Percentiles rank a stretch among this genome's conserved stretches.
phyloP scores from a whole-genome alignment of 768 basidiomycete genomes.

The Asterophora parasitica region DNA sequence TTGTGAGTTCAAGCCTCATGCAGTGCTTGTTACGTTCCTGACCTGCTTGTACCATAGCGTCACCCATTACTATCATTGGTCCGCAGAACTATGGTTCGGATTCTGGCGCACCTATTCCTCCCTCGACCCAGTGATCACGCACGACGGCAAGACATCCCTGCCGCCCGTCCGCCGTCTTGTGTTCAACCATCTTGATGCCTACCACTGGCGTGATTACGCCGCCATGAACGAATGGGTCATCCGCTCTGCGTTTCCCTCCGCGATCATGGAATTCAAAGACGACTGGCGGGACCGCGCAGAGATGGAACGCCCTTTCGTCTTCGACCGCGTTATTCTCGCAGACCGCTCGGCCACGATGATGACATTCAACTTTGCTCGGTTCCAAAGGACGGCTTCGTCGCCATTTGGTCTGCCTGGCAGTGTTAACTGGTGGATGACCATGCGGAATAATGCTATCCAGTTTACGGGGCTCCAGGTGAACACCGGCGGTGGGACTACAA shows the following conservation, averaged over 20 bases:
- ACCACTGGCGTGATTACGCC: conserved; percentile 88
- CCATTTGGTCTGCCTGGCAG: conserved; percentile 74
- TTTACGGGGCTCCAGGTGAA: conserved; percentile 57
- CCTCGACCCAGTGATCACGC: conserved; percentile 64
- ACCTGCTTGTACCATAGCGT: conserved; percentile 42
- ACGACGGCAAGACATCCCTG: conserved; percentile 64
- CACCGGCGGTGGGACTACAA: conserved; percentile 40
- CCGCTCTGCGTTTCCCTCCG: conserved; percentile 74
- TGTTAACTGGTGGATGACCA: conserved; percentile 79
- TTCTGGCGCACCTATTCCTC: conserved; percentile 90
- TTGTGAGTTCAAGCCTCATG: conserved; percentile 47
- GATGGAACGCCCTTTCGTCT: conserved; percentile 65
- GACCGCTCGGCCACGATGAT: conserved; percentile 85
- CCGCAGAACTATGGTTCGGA: conserved; percentile 88
- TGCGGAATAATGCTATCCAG: conserved; percentile 67
- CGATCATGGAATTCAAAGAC: conserved; percentile 71
- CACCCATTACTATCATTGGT: conserved; percentile 92
- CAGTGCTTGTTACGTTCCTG: background rate
- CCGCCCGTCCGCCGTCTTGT: conserved; percentile 71
- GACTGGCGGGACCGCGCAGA: conserved; percentile 82
- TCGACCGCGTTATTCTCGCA: conserved; percentile 83
- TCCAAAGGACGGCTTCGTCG: conserved; percentile 72
- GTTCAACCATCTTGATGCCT: conserved; percentile 69
- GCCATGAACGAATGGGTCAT: conserved; percentile 88
- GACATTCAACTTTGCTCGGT: conserved; percentile 58